Conservation (phyloP, 441 rosid species). For the Pelargonium fulgidum region DNA sequence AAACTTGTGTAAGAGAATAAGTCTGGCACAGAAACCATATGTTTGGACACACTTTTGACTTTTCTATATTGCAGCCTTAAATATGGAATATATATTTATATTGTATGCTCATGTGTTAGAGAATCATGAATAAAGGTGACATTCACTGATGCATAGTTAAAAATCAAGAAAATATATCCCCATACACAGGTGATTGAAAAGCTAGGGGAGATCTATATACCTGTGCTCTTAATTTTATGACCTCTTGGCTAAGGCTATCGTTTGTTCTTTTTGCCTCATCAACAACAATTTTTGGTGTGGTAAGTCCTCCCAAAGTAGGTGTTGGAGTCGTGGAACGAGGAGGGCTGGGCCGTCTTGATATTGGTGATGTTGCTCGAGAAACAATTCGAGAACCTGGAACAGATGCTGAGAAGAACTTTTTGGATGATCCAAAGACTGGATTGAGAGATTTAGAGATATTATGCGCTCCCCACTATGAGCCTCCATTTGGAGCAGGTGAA, state of each 20-base stretch:
- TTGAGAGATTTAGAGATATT: constrained; percentile 66
- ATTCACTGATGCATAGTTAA: no score
- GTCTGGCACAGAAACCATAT: no score
- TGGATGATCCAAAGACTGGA: constrained; percentile 85
- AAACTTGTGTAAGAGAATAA: no score
- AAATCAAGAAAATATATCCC: no score
- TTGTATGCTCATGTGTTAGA: no score
- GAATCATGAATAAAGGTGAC: no score
- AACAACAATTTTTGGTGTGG: constrained; percentile 59
- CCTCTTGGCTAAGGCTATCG: constrained; percentile 73
- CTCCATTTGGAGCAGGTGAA: constrained; percentile 76
- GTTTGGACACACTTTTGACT: no score
- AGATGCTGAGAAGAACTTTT: constrained; percentile 92
- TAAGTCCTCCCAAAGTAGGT: constrained; percentile 75
- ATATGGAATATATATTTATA: no score
- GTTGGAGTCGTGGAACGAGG: constrained; percentile 97
- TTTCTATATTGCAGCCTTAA: no score
- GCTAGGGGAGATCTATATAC: constrained; percentile 25
- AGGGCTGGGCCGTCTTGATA: constrained; percentile 83
- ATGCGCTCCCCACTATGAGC: constrained; percentile 74
- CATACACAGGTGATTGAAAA: neutral
- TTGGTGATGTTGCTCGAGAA: constrained; percentile 94
- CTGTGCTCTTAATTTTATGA: constrained; percentile 76
- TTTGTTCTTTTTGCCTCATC: constrained; percentile 68
- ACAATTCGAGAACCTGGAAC: constrained; percentile 97